These are phyloP conservation scores for Limonium bicolor DNA, from an alignment of 148 eudicot species.

Conservation along the genomic window DNA sequence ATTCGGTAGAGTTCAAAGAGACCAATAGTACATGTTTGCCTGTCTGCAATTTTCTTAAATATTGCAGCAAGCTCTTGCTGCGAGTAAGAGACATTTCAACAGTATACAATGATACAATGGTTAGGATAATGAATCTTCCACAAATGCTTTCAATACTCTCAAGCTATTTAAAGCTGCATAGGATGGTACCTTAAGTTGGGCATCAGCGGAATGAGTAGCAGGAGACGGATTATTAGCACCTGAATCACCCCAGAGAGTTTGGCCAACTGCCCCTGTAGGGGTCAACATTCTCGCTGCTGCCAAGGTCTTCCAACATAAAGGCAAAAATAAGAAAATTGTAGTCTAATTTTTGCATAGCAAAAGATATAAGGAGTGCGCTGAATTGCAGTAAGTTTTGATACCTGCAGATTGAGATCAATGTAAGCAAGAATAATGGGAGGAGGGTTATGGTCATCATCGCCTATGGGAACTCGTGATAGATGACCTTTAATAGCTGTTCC, in stretches of 20 bases:
- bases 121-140: background rate
- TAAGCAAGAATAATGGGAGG: constrained; percentile 97
- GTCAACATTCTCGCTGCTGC: constrained; percentile 99
- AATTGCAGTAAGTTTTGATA: constrained; percentile 7
- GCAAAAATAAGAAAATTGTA: background rate
- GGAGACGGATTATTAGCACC: constrained; percentile 64
- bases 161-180: background rate
- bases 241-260: constrained; percentile 91
- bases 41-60: constrained; percentile 96
- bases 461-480: constrained; percentile 93
- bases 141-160: background rate
- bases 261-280: constrained; percentile 83
- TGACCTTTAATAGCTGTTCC: constrained; percentile 98
- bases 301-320: constrained; percentile 39
- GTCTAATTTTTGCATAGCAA: background rate
- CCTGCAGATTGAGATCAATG: constrained; percentile 97
- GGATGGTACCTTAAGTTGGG: constrained; percentile 66
- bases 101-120: background rate
- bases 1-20: constrained; percentile 84
- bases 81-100: too few relatives aligned
- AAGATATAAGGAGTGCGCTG: background rate
- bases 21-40: constrained; percentile 93
- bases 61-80: constrained; percentile 99
- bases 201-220: constrained; percentile 73
- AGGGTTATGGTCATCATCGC: constrained; percentile 88